Conservation (phyloP, 176 grass and related monocot genomes). For the Zoysia pacifica region DNA sequence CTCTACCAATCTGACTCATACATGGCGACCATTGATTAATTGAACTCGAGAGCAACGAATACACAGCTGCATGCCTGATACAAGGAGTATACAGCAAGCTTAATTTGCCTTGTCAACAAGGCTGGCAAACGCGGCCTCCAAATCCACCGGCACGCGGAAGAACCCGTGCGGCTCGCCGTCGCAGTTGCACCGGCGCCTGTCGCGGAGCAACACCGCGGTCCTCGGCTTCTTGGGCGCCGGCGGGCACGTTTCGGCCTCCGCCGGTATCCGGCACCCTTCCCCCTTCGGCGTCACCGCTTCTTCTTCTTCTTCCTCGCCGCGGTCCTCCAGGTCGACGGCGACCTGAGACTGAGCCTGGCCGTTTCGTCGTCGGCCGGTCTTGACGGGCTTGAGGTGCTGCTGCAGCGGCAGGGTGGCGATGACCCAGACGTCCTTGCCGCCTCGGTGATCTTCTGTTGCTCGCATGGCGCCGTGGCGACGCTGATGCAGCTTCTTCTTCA, state of each 20-base stretch:
- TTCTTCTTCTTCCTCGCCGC: not conserved
- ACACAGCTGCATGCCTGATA: not conserved
- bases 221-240: constrained; percentile 61
- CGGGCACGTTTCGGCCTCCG: constrained; percentile 39
- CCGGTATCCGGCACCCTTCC: constrained; percentile 37
- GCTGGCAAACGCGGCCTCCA: constrained; percentile 48
- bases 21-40: not conserved
- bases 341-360: not conserved
- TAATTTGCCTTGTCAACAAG: constrained; percentile 42
- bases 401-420: constrained; percentile 9
- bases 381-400: constrained; percentile 35
- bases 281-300: constrained; percentile 47
- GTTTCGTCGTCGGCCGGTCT: constrained; percentile 22
- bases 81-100: not conserved
- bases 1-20: not conserved
- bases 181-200: constrained; percentile 40
- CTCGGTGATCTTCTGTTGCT: not conserved
- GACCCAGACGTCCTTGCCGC: constrained; percentile 8
- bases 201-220: constrained; percentile 27
- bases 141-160: constrained; percentile 55
- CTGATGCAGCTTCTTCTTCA: constrained; percentile 27
- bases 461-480: constrained; percentile 9
- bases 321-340: not conserved
- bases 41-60: constrained; percentile 5
- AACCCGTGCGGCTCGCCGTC: constrained; percentile 45